These are phyloP conservation scores for Helianthus annuus DNA, from an alignment of 129 eudicot genomes.

Conservation along the genomic window HanXRQr2.0-SUNRISE NC_035441.2:137811219-137811718, in stretches of 20 bases:
- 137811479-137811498: conserved; percentile 36
- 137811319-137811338: conserved; percentile 46
- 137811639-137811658: conserved; percentile 48
- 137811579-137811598: conserved; percentile 20
- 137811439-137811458: conserved; percentile 75
- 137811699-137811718: conserved; percentile 30
- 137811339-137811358: conserved; percentile 40
- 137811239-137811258: conserved; percentile 34
- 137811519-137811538: conserved; percentile 42
- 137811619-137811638: conserved; percentile 38
- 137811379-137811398: conserved; percentile 29
- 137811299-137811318: conserved; percentile 58
- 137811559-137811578: conserved; percentile 1
- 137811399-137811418: conserved; percentile 43
- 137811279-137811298: conserved; percentile 53
- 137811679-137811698: conserved; percentile 35
- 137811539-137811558: background rate
- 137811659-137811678: conserved; percentile 55
- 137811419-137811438: conserved; percentile 67
- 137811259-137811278: conserved; percentile 39
- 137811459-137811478: conserved; percentile 37
- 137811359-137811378: conserved; percentile 26
- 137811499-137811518: conserved; percentile 34
- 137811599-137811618: conserved; percentile 21
- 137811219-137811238: conserved; percentile 46